A percentile compares a stretch with the other conserved stretches of the same genome.
Conservation (phyloP, 1,139 yeast genomes). For the Scheffersomyces insectosa region DNA sequence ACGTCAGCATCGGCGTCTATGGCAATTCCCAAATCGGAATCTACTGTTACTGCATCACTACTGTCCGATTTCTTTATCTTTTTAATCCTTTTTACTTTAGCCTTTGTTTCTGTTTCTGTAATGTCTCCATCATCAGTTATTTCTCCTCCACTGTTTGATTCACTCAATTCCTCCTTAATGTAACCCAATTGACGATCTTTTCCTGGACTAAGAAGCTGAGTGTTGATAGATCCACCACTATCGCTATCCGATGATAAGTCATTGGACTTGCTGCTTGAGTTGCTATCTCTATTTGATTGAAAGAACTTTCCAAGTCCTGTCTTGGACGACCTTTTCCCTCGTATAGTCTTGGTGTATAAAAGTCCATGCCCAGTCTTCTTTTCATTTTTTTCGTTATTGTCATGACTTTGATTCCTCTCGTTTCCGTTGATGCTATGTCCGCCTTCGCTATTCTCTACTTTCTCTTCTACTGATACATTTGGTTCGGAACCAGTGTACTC, state of each 20-base stretch:
- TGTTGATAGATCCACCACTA: slow-evolving; percentile 19
- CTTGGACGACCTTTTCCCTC: slow-evolving; percentile 10
- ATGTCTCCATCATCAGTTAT: slow-evolving; percentile 15
- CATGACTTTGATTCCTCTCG: too few species aligned
- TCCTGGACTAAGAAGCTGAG: slow-evolving; percentile 9
- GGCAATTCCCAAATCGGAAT: slow-evolving; percentile 36
- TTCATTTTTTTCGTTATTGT: too few species aligned
- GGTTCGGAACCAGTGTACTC: too few species aligned
- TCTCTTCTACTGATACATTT: too few species aligned
- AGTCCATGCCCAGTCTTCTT: slow-evolving; percentile 5
- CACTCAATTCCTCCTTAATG: slow-evolving; percentile 19
- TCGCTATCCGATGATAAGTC: slow-evolving; percentile 14
- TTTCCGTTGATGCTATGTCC: too few species aligned
- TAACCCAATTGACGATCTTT: slow-evolving; percentile 15
- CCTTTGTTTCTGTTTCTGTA: slow-evolving; percentile 12
- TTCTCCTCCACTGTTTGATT: slow-evolving; percentile 4
- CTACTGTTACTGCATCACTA: slow-evolving; percentile 26
- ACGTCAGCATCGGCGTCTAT: slow-evolving; percentile 12
- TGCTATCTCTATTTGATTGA: slow-evolving; percentile 1
- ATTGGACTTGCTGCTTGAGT: background rate
- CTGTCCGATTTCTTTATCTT: slow-evolving; percentile 7
- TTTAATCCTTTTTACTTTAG: slow-evolving; percentile 2
- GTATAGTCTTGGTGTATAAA: slow-evolving; percentile 15
- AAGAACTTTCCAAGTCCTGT: slow-evolving; percentile 23
- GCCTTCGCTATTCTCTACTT: too few species aligned